A percentile compares a stretch with the other conserved stretches of the same genome.
phyloP scores from a whole-genome alignment of 2,329 filamentous ascomycete species.

The Alternaria metachromatica region DNA sequence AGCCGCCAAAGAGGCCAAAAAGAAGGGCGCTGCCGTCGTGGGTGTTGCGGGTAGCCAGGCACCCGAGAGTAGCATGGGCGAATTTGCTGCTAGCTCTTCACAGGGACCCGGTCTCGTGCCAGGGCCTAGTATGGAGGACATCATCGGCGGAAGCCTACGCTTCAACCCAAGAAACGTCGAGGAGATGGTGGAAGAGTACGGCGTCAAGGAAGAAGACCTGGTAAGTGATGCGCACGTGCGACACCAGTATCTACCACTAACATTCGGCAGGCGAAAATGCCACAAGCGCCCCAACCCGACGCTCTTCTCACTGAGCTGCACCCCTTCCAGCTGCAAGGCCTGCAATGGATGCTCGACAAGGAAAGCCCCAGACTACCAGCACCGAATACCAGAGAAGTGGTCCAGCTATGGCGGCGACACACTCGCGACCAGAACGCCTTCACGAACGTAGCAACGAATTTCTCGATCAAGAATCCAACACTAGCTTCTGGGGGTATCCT shows the following conservation, averaged over 20 bases:
- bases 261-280: slow-evolving; percentile 64
- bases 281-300: slow-evolving; percentile 72
- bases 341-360: slow-evolving; percentile 81
- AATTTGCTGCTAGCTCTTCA: slow-evolving; percentile 35
- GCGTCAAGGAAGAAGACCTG: slow-evolving; percentile 73
- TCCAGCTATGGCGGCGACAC: slow-evolving; percentile 78
- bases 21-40: slow-evolving; percentile 34
- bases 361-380: slow-evolving; percentile 73
- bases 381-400: slow-evolving; percentile 64
- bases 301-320: slow-evolving; percentile 71
- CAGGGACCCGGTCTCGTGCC: slow-evolving; percentile 38
- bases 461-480: slow-evolving; percentile 64
- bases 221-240: slow-evolving; percentile 13
- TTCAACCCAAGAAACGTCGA: slow-evolving; percentile 71
- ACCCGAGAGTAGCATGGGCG: slow-evolving; percentile 29
- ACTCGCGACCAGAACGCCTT: slow-evolving; percentile 54
- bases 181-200: slow-evolving; percentile 72
- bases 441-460: slow-evolving; percentile 75
- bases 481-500: slow-evolving; percentile 83
- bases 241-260: slow-evolving; percentile 11
- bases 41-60: slow-evolving; percentile 25
- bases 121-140: slow-evolving; percentile 64
- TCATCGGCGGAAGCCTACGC: slow-evolving; percentile 70
- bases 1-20: slow-evolving; percentile 39
- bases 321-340: slow-evolving; percentile 78